Evolutionary conservation across 306 rosid species (phyloP).

Genomic region (Cotoneaster glaucophyllus): DNA sequence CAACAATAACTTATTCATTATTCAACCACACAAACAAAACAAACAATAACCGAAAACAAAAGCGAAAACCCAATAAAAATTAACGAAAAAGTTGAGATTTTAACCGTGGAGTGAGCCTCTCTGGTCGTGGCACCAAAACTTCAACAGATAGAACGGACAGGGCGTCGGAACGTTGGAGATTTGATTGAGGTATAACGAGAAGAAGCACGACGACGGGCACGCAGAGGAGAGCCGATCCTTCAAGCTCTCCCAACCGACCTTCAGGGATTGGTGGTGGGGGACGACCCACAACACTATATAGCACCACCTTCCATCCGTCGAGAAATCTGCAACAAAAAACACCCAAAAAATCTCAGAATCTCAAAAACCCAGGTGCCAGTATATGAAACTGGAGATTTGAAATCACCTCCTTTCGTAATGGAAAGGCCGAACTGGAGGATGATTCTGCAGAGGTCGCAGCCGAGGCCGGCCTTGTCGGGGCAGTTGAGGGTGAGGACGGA

Average conservation of each 20-base stretch:
- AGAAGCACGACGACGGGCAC: conserved; percentile 59
- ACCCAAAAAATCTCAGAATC: background rate
- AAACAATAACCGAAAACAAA: background rate
- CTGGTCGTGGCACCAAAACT: conserved; percentile 60
- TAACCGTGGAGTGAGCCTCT: conserved; percentile 75
- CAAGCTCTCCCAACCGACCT: conserved; percentile 71
- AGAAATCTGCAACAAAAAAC: conserved; percentile 41
- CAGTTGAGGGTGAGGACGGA: conserved; percentile 63
- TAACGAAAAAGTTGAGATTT: background rate
- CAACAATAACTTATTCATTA: conserved; percentile 8
- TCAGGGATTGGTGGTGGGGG: conserved; percentile 32
- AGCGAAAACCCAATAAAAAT: background rate
- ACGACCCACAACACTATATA: conserved; percentile 69
- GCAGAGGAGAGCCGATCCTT: conserved; percentile 47
- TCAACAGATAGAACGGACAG: conserved; percentile 47
- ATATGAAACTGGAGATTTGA: background rate
- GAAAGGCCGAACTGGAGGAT: conserved; percentile 67
- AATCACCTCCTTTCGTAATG: conserved; percentile 49
- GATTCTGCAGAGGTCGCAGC: conserved; percentile 70
- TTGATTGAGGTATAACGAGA: conserved; percentile 39
- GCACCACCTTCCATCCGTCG: conserved; percentile 91
- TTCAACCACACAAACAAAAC: background rate
- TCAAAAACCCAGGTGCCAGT: background rate
- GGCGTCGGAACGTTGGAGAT: conserved; percentile 33
- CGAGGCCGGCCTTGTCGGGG: conserved; percentile 81